These are phyloP conservation scores for Fusarium piperis DNA, from an alignment of 2,329 filamentous ascomycete genomes.

Conservation along the genomic window DNA sequence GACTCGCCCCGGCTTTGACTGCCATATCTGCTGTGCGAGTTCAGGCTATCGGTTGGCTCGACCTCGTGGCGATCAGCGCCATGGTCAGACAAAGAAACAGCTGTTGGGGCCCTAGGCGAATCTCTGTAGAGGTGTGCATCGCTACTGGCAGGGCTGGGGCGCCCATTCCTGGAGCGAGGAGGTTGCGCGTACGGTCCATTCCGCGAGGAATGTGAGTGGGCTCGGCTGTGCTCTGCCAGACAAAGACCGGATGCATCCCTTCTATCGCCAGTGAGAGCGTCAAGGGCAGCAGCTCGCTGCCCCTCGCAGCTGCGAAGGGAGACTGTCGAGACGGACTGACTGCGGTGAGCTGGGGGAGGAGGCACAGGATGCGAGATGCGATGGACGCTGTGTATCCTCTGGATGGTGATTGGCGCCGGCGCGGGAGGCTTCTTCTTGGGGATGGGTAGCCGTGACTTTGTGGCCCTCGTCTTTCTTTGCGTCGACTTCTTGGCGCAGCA, in stretches of 20 bases:
- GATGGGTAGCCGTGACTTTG: slow-evolving; percentile 38
- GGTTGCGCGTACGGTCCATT: slow-evolving; percentile 24
- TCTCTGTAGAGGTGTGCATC: slow-evolving; percentile 4
- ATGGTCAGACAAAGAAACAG: slow-evolving; percentile 39
- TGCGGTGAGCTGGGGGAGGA: slow-evolving; percentile 50
- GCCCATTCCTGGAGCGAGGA: slow-evolving; percentile 34
- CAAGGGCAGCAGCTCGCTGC: slow-evolving; percentile 45
- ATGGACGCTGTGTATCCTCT: slow-evolving; percentile 51
- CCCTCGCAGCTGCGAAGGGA: slow-evolving; percentile 58
- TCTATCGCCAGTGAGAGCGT: slow-evolving; percentile 44
- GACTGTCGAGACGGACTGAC: slow-evolving; percentile 52
- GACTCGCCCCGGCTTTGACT: slow-evolving; percentile 35
- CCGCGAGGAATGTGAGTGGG: slow-evolving; percentile 30
- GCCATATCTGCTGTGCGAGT: slow-evolving; percentile 19
- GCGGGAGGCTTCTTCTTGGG: slow-evolving; percentile 27
- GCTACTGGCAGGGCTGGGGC: slow-evolving; percentile 4
- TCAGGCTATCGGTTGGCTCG: slow-evolving; percentile 19
- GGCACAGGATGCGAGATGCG: slow-evolving; percentile 51
- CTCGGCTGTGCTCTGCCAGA: slow-evolving; percentile 40
- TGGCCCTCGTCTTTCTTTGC: slow-evolving; percentile 22
- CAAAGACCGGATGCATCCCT: slow-evolving; percentile 47
- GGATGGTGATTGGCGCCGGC: slow-evolving; percentile 43
- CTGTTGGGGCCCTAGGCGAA: slow-evolving; percentile 21
- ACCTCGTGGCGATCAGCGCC: slow-evolving; percentile 19
- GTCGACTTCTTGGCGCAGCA: slow-evolving; percentile 26